phyloP scores from a whole-genome alignment of 2,329 filamentous ascomycete genomes.

The Rachicladosporium sp. region DNA sequence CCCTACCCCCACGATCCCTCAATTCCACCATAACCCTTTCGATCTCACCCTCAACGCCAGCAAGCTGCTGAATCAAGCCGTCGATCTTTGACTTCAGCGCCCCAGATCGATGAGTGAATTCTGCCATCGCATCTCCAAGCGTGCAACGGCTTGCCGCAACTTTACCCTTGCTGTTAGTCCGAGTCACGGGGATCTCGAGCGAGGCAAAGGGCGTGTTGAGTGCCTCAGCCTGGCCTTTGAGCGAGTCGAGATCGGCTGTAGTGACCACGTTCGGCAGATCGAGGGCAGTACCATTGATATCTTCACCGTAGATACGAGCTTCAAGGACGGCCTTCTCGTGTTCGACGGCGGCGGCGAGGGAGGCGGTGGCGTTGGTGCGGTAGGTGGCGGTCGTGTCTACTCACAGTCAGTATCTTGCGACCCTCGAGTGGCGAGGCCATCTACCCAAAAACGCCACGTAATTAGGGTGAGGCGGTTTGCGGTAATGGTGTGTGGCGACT shows the following conservation, averaged over 20 bases:
- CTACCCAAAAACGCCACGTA: conserved; percentile 6
- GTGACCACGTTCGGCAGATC: conserved; percentile 8
- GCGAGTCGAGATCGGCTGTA: conserved; percentile 9
- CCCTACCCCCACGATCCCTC: conserved; percentile 3
- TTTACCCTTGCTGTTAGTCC: conserved; percentile 5
- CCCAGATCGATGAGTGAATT: conserved; percentile 6
- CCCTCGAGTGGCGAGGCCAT: too few relatives aligned
- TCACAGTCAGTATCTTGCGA: too few relatives aligned
- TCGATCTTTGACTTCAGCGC: conserved; percentile 8
- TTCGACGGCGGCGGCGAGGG: not conserved
- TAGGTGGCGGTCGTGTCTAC: conserved; percentile 9
- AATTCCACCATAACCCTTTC: conserved; percentile 8
- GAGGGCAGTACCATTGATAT: conserved; percentile 8
- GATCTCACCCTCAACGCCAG: conserved; percentile 11
- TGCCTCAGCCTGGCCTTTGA: conserved; percentile 5
- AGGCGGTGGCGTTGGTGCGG: conserved; percentile 1
- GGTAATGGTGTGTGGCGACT: not conserved
- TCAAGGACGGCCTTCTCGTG: conserved; percentile 7
- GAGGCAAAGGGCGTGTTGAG: conserved; percentile 13
- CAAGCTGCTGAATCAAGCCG: conserved; percentile 8
- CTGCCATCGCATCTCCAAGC: conserved; percentile 11
- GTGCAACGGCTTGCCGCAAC: conserved; percentile 1
- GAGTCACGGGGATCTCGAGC: conserved; percentile 9
- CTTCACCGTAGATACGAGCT: conserved; percentile 11
- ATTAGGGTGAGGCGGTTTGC: conserved; percentile 2